Evolutionary conservation across 169 alveolate genomes (phyloP).

Genomic region (Eimeria praecox): DNA sequence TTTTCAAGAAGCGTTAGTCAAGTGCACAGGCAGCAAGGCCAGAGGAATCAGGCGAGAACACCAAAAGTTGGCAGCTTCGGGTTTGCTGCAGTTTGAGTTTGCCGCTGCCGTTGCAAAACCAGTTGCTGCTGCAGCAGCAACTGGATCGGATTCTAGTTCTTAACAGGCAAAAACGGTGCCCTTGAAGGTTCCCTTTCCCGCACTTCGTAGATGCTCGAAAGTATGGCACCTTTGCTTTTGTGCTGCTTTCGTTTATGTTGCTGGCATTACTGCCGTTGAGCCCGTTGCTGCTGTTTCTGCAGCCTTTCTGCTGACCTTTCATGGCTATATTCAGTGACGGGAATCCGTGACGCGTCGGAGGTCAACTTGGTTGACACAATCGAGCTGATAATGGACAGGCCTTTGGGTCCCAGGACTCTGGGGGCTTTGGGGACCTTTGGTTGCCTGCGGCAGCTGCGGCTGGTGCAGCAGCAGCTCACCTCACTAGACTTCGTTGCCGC

Average conservation of each 20-base stretch:
- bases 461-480: constrained; percentile 44
- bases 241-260: not conserved
- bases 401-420: constrained; percentile 28
- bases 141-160: not conserved
- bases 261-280: not conserved
- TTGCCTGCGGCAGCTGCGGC: constrained; percentile 67
- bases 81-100: not conserved
- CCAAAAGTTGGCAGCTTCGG: not conserved
- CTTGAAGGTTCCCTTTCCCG: not conserved
- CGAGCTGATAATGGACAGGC: constrained; percentile 58
- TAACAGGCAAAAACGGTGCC: not conserved
- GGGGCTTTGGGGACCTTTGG: constrained; percentile 51
- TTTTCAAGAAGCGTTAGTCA: not conserved
- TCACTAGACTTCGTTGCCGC: constrained; percentile 15
- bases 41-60: not conserved
- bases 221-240: not conserved
- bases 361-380: constrained; percentile 50
- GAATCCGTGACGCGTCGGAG: constrained; percentile 54
- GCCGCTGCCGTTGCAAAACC: not conserved
- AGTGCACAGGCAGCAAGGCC: not conserved
- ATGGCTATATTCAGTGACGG: constrained; percentile 41
- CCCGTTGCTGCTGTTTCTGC: not conserved
- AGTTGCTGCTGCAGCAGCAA: not conserved
- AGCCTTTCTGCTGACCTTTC: constrained; percentile 20
- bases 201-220: not conserved